Percentiles rank a stretch among this genome's conserved stretches.
Conservation (phyloP, 73 alveolate species). For the Tetrahymena thermophila region DNA sequence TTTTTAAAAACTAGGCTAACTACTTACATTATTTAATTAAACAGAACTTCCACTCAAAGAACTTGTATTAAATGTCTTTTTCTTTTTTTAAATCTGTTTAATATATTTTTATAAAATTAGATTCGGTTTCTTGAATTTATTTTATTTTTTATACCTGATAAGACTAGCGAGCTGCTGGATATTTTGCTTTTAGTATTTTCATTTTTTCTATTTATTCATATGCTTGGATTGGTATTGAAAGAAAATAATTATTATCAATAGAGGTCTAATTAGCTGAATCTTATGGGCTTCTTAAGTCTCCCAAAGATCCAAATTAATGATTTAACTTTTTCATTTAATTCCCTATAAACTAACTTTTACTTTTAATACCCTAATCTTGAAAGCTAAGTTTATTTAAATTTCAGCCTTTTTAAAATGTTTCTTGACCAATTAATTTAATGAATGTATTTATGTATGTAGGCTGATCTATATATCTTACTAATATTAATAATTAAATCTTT, state of each 20-base stretch:
- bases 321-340: not conserved
- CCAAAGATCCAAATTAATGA: not conserved
- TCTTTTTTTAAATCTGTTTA: not conserved
- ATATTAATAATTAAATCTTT: not conserved
- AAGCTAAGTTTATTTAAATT: not conserved
- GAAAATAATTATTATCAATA: not conserved
- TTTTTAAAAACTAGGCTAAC: not conserved
- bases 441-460: too few species aligned
- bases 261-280: not conserved
- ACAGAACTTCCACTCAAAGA: not conserved
- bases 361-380: not conserved
- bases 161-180: not conserved
- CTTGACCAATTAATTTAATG: not conserved
- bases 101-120: not conserved
- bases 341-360: not conserved
- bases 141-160: not conserved
- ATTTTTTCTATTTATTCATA: not conserved
- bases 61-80: not conserved
- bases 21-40: not conserved
- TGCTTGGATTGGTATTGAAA: not conserved
- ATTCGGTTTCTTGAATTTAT: not conserved
- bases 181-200: not conserved
- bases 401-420: not conserved
- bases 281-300: not conserved
- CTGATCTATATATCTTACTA: not conserved